phyloP scores from a whole-genome alignment of 2,329 filamentous ascomycete species.

The Aspergillus neotritici region DNA sequence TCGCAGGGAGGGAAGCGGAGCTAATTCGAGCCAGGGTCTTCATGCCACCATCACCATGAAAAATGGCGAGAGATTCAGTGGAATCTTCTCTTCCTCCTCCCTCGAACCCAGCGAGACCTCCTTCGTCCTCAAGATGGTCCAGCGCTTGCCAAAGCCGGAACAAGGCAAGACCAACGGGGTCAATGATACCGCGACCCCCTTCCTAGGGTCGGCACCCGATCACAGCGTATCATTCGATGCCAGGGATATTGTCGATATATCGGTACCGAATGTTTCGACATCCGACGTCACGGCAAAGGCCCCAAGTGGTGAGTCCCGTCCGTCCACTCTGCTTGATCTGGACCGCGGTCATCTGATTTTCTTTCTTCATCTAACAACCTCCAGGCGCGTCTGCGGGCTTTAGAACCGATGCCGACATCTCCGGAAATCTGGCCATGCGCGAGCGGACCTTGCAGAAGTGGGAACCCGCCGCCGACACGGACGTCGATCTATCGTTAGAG shows the following conservation, averaged over 20 bases:
- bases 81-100: slow-evolving; percentile 55
- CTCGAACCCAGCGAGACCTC: slow-evolving; percentile 49
- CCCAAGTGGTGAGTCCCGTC: slow-evolving; percentile 51
- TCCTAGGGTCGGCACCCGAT: slow-evolving; percentile 40
- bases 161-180: slow-evolving; percentile 38
- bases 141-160: slow-evolving; percentile 41
- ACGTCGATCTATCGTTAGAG: slow-evolving; percentile 67
- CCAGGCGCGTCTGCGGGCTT: slow-evolving; percentile 65
- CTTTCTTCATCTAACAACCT: slow-evolving; percentile 2
- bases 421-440: slow-evolving; percentile 61
- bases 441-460: slow-evolving; percentile 77
- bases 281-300: slow-evolving; percentile 47
- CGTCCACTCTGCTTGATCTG: too few species aligned
- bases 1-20: background rate
- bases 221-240: slow-evolving; percentile 56
- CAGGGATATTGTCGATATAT: slow-evolving; percentile 55
- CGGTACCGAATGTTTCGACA: slow-evolving; percentile 49
- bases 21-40: slow-evolving; percentile 45
- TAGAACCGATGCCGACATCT: slow-evolving; percentile 84
- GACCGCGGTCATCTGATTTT: too few species aligned
- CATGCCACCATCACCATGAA: slow-evolving; percentile 52
- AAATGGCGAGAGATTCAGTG: slow-evolving; percentile 56
- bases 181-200: slow-evolving; percentile 35
- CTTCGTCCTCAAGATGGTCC: slow-evolving; percentile 62
- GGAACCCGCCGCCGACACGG: slow-evolving; percentile 62